Conservation (phyloP, 164 flowering plant genomes). For the Chimonanthus salicifolius region DNA sequence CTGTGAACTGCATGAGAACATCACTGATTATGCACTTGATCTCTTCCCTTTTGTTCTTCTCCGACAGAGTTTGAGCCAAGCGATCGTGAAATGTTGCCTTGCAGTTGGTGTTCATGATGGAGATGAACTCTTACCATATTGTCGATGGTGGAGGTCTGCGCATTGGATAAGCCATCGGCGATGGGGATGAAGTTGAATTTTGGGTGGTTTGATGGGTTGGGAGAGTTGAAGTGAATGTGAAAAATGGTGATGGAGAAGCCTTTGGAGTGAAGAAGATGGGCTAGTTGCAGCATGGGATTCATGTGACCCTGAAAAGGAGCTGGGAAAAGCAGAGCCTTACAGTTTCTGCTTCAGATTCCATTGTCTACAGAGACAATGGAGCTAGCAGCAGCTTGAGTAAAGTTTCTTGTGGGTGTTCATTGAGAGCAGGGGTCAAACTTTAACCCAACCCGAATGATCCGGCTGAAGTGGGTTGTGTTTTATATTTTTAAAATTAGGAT, state of each 20-base stretch:
- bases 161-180: conserved; percentile 13
- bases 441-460: too few species aligned
- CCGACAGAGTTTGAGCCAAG: not conserved
- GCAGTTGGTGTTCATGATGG: conserved; percentile 24
- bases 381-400: too few species aligned
- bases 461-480: too few species aligned
- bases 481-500: too few species aligned
- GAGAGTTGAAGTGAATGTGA: conserved; percentile 41
- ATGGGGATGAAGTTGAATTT: conserved; percentile 25
- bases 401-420: too few species aligned
- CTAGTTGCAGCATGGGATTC: conserved; percentile 54
- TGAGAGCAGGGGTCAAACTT: too few species aligned
- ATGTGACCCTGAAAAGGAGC: conserved; percentile 47
- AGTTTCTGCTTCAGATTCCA: too few species aligned
- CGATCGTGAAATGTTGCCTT: conserved; percentile 8
- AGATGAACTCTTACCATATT: not conserved
- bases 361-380: too few species aligned
- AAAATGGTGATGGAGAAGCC: conserved; percentile 48
- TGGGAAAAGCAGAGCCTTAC: conserved; percentile 28
- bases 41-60: not conserved
- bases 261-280: conserved; percentile 29
- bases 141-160: not conserved
- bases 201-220: conserved; percentile 25
- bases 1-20: too few species aligned
- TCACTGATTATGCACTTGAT: too few species aligned